Conservation (phyloP, 345 rosid genomes). For the Populus euphratica region DNA sequence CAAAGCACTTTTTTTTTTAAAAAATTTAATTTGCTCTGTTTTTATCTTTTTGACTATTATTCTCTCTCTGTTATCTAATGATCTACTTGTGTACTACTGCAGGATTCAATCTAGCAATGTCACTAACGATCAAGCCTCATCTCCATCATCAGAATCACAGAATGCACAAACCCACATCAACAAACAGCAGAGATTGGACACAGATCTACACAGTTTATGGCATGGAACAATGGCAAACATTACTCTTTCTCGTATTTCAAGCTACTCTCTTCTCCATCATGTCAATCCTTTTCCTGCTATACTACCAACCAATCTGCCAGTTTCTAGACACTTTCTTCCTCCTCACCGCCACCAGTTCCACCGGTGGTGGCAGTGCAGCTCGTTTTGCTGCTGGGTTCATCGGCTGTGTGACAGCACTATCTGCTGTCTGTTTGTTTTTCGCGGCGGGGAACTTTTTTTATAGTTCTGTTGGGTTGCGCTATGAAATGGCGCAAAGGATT, state of each 20-base stretch:
- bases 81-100: not conserved
- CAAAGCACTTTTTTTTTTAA: not conserved
- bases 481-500: constrained; percentile 91
- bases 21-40: not conserved
- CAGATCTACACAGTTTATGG: constrained; percentile 97
- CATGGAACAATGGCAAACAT: constrained; percentile 83
- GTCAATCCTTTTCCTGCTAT: constrained; percentile 59
- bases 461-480: constrained; percentile 70
- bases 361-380: constrained; percentile 34
- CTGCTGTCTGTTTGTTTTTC: constrained; percentile 65
- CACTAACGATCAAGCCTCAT: constrained; percentile 16
- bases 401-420: constrained; percentile 66
- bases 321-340: constrained; percentile 43
- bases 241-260: constrained; percentile 56
- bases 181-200: constrained; percentile 56
- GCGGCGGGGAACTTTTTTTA: constrained; percentile 82
- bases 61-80: not conserved
- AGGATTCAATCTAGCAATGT: constrained; percentile 12
- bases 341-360: constrained; percentile 14
- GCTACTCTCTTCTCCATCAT: constrained; percentile 65
- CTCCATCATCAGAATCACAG: constrained; percentile 13
- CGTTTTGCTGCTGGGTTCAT: constrained; percentile 75
- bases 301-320: constrained; percentile 59
- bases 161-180: constrained; percentile 20
- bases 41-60: not conserved